phyloP scores from a whole-genome alignment of 805 yeast species.

The Saccharomycopsis guyanensis region DNA sequence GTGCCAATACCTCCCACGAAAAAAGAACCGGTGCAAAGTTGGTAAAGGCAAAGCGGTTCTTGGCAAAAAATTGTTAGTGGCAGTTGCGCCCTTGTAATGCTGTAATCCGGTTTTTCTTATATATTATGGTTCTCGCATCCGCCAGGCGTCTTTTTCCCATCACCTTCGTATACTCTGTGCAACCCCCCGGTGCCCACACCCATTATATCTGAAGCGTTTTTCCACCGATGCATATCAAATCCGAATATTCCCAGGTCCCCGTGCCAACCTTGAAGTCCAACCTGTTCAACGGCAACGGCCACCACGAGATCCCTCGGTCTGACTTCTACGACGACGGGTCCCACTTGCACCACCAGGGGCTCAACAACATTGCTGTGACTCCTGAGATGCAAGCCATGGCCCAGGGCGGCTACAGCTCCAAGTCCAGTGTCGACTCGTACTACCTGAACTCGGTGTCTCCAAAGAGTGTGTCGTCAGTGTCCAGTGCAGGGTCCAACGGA shows the following conservation, averaged over 20 bases:
- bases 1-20: background rate
- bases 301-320: no score
- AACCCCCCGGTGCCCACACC: no score
- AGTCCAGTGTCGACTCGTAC: slow-evolving; percentile 3
- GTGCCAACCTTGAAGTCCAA: no score
- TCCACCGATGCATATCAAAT: no score
- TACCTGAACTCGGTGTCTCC: slow-evolving; percentile 10
- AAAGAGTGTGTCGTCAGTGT: slow-evolving; percentile 18
- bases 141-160: no score
- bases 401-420: slow-evolving; percentile 6
- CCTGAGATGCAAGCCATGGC: background rate
- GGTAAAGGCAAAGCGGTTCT: background rate
- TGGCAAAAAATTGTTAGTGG: background rate
- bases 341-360: no score
- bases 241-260: no score
- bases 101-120: background rate
- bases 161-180: no score
- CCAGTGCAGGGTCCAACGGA: slow-evolving; percentile 15
- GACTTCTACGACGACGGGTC: background rate
- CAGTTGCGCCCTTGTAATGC: no score
- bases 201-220: no score
- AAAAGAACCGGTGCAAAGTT: background rate
- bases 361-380: background rate
- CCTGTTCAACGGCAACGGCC: no score
- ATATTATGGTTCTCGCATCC: no score